Percentiles rank a stretch among this genome's conserved stretches.
Evolutionary conservation across 345 rosid species (phyloP).

Genomic region (rapeseed (Brassica napus)): Da-Ae NC_063450.1:53612001-53612500

Average conservation of each 20-base stretch:
- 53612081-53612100: conserved; percentile 2
- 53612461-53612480: background rate
- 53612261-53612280: conserved; percentile 28
- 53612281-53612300: conserved; percentile 21
- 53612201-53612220: conserved; percentile 25
- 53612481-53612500: background rate
- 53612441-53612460: too few relatives aligned
- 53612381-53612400: background rate
- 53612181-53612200: conserved; percentile 3
- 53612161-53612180: background rate
- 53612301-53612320: conserved; percentile 25
- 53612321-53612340: conserved; percentile 22
- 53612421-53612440: conserved; percentile 8
- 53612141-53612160: too few relatives aligned
- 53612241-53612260: conserved; percentile 16
- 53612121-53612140: background rate
- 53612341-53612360: conserved; percentile 33
- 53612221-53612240: conserved; percentile 23
- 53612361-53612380: conserved; percentile 3
- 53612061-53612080: background rate
- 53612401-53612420: background rate
- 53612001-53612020: background rate
- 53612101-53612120: conserved; percentile 9
- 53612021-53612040: background rate
- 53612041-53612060: background rate